phyloP scores from a whole-genome alignment of 2,329 filamentous ascomycete species.

The Aspergillus calidoustus region DNA sequence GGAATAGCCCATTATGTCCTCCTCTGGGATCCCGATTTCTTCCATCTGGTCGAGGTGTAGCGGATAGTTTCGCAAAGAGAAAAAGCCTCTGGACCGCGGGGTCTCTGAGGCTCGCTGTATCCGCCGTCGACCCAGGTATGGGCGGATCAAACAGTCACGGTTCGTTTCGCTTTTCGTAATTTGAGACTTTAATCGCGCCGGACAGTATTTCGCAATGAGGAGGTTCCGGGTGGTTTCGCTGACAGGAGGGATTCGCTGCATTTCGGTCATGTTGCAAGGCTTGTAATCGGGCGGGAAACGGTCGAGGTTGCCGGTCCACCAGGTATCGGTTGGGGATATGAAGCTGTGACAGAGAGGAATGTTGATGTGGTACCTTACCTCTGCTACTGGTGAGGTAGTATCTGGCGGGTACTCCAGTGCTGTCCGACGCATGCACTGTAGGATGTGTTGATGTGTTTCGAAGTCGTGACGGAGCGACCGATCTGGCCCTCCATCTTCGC shows the following conservation, averaged over 20 bases:
- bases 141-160: slow-evolving; percentile 55
- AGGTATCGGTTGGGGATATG: slow-evolving; percentile 28
- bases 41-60: slow-evolving; percentile 58
- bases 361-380: slow-evolving; percentile 16
- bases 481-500: slow-evolving; percentile 38
- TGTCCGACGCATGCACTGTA: slow-evolving; percentile 19
- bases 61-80: slow-evolving; percentile 55
- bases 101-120: slow-evolving; percentile 3
- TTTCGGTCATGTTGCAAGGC: slow-evolving; percentile 40
- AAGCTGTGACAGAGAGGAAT: slow-evolving; percentile 33
- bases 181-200: slow-evolving; percentile 23
- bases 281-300: slow-evolving; percentile 35
- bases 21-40: slow-evolving; percentile 41
- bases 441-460: slow-evolving; percentile 34
- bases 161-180: slow-evolving; percentile 41
- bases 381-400: background rate
- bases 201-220: slow-evolving; percentile 42
- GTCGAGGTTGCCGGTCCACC: slow-evolving; percentile 33
- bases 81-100: slow-evolving; percentile 37
- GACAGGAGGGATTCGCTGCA: slow-evolving; percentile 43
- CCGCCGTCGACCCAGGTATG: slow-evolving; percentile 52
- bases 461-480: slow-evolving; percentile 38
- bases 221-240: slow-evolving; percentile 27
- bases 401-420: background rate
- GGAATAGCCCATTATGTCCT: slow-evolving; percentile 41